Conservation (phyloP, 352 stramenopile genomes). For the Globisporangium apiculatum region DNA sequence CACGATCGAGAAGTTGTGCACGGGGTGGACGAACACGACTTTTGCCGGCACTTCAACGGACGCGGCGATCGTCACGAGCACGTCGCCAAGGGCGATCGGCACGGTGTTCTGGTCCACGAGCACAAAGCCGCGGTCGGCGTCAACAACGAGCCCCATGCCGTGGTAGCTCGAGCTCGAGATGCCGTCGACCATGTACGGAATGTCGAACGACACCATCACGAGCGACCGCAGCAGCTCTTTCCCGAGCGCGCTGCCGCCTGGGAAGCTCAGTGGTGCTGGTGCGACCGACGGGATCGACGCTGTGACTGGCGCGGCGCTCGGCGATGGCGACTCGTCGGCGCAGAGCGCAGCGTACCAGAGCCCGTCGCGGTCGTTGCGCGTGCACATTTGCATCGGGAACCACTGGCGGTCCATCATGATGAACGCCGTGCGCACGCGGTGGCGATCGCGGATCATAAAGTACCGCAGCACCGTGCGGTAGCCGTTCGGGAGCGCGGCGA, state of each 20-base stretch:
- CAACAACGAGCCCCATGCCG: slow-evolving; percentile 86
- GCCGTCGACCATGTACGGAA: slow-evolving; percentile 89
- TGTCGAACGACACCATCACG: slow-evolving; percentile 90
- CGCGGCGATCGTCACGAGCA: slow-evolving; percentile 84
- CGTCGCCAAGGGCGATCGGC: slow-evolving; percentile 79
- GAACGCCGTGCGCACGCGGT: slow-evolving; percentile 78
- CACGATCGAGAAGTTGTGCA: slow-evolving; percentile 89
- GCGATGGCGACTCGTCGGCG: slow-evolving; percentile 12
- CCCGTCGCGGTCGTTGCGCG: slow-evolving; percentile 63
- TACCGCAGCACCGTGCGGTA: slow-evolving; percentile 80
- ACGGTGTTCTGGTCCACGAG: slow-evolving; percentile 91
- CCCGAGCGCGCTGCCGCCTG: slow-evolving; percentile 48
- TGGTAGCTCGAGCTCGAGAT: slow-evolving; percentile 87
- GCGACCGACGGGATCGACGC: slow-evolving; percentile 40
- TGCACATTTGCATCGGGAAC: slow-evolving; percentile 83
- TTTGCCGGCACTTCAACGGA: slow-evolving; percentile 83
- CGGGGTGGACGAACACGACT: slow-evolving; percentile 89
- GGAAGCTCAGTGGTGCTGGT: slow-evolving; percentile 58
- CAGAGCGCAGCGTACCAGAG: slow-evolving; percentile 54
- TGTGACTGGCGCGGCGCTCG: slow-evolving; percentile 7
- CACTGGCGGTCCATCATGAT: slow-evolving; percentile 88
- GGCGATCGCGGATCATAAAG: slow-evolving; percentile 82
- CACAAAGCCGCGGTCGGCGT: slow-evolving; percentile 79
- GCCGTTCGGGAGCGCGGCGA: slow-evolving; percentile 66
- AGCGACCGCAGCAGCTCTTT: slow-evolving; percentile 75